Evolutionary conservation across 371 early-diverging fungal genomes (phyloP), one percentile per base, ranked within the genome.

Genomic region (Amoeboradix gromovi): DNA sequence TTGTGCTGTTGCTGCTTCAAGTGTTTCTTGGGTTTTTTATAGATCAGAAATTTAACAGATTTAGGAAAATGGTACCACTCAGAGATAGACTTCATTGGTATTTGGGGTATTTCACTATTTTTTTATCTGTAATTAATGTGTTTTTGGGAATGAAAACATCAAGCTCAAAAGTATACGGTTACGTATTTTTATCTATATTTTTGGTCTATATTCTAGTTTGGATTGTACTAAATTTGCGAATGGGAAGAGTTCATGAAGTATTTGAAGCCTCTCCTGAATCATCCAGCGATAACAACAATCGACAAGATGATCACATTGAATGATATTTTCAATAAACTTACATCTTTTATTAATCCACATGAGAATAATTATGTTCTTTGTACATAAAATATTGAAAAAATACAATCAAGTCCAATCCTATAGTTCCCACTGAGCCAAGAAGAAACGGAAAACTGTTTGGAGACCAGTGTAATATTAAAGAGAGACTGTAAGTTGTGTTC

Each of bases 401-500:
- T 48, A 48, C 48, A 48, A 22, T 48, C 5, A 48, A 22, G 22
- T 48, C 48, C 22, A 48, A 48, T 22, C 48, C 48, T 48, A 48
- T 48, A 12, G 48, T 48, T 22, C 48, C 48, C 22, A 48, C 5
- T 12, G 12, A 12, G 5, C 48, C 48, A 12, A 48, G 22, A 12
- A 48, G 48, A 48, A 48, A 48, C 5, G 48, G 48, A 48, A 48
- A 48, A 5, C 22, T 48, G 48, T 48, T 48, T 48, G 48, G 12
- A 12, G 5, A 5, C 48, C 48, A 48, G 22, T 5, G 75, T 66
- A 77, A 78, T 67, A 84, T 75, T 68, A 87, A 81, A 65, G 81
- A 80, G 27, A 81, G 72, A 0, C 84, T 80, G 72, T 87, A 90
- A 1, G 89, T 84, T 1, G 85, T 69, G 77, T 91, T 91, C 31